A percentile compares a stretch with the other conserved stretches of the same genome.
These are phyloP conservation scores for Neurospora sp. DNA, from an alignment of 495 filamentous ascomycete species.

Conservation along the genomic window DNA sequence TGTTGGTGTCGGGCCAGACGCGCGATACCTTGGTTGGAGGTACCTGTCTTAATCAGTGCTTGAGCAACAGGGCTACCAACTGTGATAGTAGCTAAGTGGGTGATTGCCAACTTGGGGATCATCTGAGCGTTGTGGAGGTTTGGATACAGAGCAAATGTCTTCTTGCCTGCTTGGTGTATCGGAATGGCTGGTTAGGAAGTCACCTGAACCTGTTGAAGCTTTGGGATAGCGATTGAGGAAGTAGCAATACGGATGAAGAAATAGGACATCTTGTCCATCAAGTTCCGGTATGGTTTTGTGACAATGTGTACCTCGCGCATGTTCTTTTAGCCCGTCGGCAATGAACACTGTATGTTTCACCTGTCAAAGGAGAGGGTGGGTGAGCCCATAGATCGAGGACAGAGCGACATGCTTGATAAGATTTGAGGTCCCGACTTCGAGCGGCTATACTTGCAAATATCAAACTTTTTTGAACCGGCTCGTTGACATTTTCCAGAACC, in stretches of 20 bases:
- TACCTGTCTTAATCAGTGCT: background rate
- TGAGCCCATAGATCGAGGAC: background rate
- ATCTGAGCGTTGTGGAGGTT: background rate
- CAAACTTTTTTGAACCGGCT: background rate
- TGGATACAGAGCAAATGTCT: background rate
- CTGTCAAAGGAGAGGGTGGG: background rate
- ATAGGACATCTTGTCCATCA: background rate
- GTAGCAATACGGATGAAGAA: background rate
- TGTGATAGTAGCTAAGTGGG: background rate
- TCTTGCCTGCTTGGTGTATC: background rate
- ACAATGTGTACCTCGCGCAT: background rate
- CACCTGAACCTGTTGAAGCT: background rate
- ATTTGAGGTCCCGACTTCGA: background rate
- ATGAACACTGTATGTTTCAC: background rate
- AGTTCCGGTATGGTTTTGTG: background rate
- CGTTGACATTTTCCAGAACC: background rate
- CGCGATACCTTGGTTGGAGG: background rate
- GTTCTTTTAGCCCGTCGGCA: background rate
- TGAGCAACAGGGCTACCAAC: background rate
- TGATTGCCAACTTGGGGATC: background rate
- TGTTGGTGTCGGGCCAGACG: background rate
- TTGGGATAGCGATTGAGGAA: background rate
- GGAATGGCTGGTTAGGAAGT: background rate
- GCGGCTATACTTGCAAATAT: background rate
- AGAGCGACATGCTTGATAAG: background rate